Evolutionary conservation across 2,329 filamentous ascomycete genomes (phyloP).

Genomic region (Macrophomina phaseolina): DNA sequence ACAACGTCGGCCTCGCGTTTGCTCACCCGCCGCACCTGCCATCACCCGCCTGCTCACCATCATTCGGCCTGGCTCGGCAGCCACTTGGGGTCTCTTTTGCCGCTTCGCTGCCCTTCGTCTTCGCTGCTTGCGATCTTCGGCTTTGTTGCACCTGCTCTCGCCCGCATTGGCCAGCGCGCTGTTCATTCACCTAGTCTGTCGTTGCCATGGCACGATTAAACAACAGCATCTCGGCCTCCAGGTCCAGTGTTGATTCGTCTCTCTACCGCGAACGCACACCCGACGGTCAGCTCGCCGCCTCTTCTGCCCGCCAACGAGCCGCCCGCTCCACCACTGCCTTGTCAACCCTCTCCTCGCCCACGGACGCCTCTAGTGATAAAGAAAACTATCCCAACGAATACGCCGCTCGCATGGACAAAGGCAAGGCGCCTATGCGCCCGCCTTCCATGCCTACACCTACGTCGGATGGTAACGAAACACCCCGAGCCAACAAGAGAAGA

Average conservation of each 20-base stretch:
- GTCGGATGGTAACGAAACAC: constrained; percentile 40
- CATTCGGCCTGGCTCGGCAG: neutral
- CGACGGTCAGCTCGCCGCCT: constrained; percentile 29
- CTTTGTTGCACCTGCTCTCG: neutral
- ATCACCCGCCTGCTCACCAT: neutral
- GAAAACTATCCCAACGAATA: constrained; percentile 47
- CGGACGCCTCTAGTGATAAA: constrained; percentile 49
- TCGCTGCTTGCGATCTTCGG: neutral
- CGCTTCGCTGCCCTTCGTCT: neutral
- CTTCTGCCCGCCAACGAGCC: neutral
- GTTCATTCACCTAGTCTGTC: too few species aligned
- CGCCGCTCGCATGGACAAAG: constrained; percentile 45
- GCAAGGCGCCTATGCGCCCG: constrained; percentile 41
- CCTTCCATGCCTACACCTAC: constrained; percentile 44
- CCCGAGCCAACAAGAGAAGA: constrained; percentile 50
- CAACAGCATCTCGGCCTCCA: constrained; percentile 38
- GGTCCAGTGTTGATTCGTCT: constrained; percentile 38
- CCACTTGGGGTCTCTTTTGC: neutral
- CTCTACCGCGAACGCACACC: constrained; percentile 46
- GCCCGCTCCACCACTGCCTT: constrained; percentile 8
- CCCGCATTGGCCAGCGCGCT: neutral
- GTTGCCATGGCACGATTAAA: constrained; percentile 45
- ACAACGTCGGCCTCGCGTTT: constrained; percentile 16
- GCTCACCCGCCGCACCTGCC: neutral
- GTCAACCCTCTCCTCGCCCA: constrained; percentile 9